Evolutionary conservation across 495 filamentous ascomycete species (phyloP).

Genomic region (Aspergillus sparsus): DNA sequence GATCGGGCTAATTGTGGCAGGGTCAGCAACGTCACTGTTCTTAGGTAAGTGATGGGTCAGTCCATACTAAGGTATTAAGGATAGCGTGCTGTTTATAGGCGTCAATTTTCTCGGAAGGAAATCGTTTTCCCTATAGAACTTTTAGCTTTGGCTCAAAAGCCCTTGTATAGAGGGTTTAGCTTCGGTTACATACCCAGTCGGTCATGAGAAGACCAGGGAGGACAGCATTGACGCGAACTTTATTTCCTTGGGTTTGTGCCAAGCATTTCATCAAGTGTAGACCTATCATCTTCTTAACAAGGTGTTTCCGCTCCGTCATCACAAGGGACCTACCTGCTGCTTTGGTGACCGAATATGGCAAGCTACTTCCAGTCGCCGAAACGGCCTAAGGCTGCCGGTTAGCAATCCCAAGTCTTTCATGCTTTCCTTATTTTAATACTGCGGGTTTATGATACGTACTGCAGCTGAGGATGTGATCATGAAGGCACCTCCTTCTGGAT

Average conservation of each 20-base stretch:
- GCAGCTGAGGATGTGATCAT: conserved; percentile 69
- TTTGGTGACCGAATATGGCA: conserved; percentile 70
- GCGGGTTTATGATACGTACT: conserved; percentile 25
- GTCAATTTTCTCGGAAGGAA: conserved; percentile 44
- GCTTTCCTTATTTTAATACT: neutral
- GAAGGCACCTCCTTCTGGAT: conserved; percentile 67
- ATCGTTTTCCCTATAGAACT: conserved; percentile 44
- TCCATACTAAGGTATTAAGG: conserved; percentile 48
- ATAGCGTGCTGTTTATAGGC: conserved; percentile 36
- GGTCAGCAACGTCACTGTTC: conserved; percentile 16
- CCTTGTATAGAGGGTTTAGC: neutral
- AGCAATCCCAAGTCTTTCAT: neutral
- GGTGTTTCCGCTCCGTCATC: neutral
- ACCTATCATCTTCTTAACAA: conserved; percentile 31
- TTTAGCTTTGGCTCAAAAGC: conserved; percentile 8
- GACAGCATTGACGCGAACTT: conserved; percentile 67
- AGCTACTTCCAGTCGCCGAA: conserved; percentile 52
- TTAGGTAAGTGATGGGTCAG: neutral
- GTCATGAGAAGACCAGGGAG: conserved; percentile 68
- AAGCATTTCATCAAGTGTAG: conserved; percentile 74
- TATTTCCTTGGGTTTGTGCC: conserved; percentile 64
- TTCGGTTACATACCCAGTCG: conserved; percentile 61
- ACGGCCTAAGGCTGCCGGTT: conserved; percentile 39
- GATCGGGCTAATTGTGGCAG: conserved; percentile 41
- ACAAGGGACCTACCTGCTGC: conserved; percentile 48